phyloP scores from a whole-genome alignment of 768 basidiomycete genomes.

The Suillus variegatus region DNA sequence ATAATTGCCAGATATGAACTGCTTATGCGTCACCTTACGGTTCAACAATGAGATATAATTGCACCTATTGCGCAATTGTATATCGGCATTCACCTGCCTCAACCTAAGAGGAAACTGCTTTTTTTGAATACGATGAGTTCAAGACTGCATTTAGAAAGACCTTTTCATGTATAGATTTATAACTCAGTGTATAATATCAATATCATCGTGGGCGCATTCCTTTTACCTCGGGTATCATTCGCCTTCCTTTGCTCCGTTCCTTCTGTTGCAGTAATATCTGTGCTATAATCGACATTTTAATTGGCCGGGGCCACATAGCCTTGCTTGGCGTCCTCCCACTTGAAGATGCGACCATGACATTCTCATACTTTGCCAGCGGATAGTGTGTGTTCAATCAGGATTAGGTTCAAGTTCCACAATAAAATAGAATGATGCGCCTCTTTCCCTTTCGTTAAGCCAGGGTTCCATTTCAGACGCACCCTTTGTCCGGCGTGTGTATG shows the following conservation, averaged over 20 bases:
- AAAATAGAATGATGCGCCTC: not conserved
- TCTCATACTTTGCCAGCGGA: not conserved
- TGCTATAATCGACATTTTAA: not conserved
- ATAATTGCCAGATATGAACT: constrained; percentile 28
- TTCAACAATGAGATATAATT: constrained; percentile 5
- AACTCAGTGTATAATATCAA: constrained; percentile 15
- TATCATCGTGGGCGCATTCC: not conserved
- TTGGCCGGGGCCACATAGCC: not conserved
- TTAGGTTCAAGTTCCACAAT: not conserved
- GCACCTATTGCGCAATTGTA: not conserved
- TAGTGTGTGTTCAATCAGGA: not conserved
- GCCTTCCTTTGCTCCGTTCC: not conserved
- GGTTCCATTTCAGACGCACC: not conserved
- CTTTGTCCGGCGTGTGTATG: not conserved
- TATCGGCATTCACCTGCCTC: constrained; percentile 13
- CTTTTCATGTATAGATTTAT: constrained; percentile 7
- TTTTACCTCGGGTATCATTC: not conserved
- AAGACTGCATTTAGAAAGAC: constrained; percentile 20
- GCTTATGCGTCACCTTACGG: constrained; percentile 34
- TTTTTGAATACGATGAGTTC: constrained; percentile 1
- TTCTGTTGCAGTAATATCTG: not conserved
- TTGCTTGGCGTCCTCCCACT: not conserved
- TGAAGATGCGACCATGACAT: not conserved
- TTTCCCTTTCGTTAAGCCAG: not conserved
- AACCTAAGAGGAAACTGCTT: constrained; percentile 3